A percentile compares a stretch with the other conserved stretches of the same genome.
Conservation (phyloP, 1,284 basidiomycete genomes). For the Tilletiaria anomala region DNA sequence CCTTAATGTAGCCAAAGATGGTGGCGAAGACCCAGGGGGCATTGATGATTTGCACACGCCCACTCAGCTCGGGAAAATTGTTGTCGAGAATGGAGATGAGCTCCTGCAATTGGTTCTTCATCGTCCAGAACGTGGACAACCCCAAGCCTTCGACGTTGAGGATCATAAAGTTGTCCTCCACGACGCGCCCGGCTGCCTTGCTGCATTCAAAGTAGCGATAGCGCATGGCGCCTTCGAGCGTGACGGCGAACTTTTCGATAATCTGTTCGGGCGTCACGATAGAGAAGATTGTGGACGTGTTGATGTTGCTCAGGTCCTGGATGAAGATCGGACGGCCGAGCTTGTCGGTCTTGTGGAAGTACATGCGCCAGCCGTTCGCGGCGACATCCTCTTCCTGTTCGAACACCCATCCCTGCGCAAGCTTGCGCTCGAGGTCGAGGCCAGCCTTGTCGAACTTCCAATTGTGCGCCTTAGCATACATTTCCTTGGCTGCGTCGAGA, state of each 20-base stretch:
- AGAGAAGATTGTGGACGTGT: conserved; percentile 16
- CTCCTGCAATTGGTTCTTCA: conserved; percentile 29
- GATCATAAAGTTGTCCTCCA: conserved; percentile 28
- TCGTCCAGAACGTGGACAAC: conserved; percentile 30
- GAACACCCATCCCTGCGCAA: conserved; percentile 15
- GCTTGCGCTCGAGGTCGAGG: conserved; percentile 17
- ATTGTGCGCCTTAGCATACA: conserved; percentile 27
- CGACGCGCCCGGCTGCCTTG: conserved; percentile 10
- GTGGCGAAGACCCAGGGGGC: conserved; percentile 9
- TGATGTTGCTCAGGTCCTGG: conserved; percentile 30
- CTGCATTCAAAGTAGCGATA: conserved; percentile 25
- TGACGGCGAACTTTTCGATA: conserved; percentile 32
- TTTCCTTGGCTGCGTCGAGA: conserved; percentile 15
- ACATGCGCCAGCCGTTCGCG: conserved; percentile 33
- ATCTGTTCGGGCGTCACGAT: conserved; percentile 28
- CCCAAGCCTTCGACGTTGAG: conserved; percentile 30
- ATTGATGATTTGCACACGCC: conserved; percentile 37
- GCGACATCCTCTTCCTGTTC: conserved; percentile 26
- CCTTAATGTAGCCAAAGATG: conserved; percentile 32
- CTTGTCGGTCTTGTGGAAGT: conserved; percentile 33
- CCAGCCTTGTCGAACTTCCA: conserved; percentile 11
- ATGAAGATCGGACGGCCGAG: conserved; percentile 34
- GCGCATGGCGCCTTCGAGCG: conserved; percentile 28
- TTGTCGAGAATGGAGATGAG: conserved; percentile 26
- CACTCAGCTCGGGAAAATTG: conserved; percentile 31